Percentiles rank a stretch among this genome's conserved stretches.
Conservation (phyloP, 352 stramenopile species). For the Thalassiosira mediterranea region DNA sequence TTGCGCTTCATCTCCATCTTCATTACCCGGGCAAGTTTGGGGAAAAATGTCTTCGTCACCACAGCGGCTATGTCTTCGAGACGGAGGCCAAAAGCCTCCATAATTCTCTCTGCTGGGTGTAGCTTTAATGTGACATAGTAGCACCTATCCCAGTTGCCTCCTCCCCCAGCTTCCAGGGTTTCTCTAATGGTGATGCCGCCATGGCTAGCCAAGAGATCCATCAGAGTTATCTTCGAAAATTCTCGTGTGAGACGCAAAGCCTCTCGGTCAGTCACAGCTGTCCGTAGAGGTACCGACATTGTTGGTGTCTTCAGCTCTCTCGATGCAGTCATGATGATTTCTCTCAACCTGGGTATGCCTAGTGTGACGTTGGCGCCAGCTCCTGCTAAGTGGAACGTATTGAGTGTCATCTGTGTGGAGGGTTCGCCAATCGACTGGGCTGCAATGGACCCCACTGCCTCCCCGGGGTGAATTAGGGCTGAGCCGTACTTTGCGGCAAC, state of each 20-base stretch:
- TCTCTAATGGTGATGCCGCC: conserved; percentile 92
- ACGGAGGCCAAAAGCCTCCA: conserved; percentile 92
- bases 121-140: conserved; percentile 96
- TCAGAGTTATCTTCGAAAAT: conserved; percentile 92
- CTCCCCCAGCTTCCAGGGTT: conserved; percentile 79
- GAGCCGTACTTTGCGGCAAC: conserved; percentile 98
- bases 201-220: conserved; percentile 91
- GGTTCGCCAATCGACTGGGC: conserved; percentile 99
- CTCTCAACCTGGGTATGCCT: conserved; percentile 98
- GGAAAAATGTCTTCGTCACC: conserved; percentile 89
- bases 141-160: conserved; percentile 92
- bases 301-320: conserved; percentile 97
- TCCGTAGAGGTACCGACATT: conserved; percentile 96
- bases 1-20: conserved; percentile 90
- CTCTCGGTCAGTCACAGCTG: conserved; percentile 72
- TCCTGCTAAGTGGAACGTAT: conserved; percentile 99
- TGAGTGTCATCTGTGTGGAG: conserved; percentile 99
- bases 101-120: conserved; percentile 93
- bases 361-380: conserved; percentile 99
- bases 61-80: conserved; percentile 91
- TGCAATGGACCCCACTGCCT: conserved; percentile 97
- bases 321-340: conserved; percentile 99
- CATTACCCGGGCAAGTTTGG: conserved; percentile 93
- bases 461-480: conserved; percentile 94
- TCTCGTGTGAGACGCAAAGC: conserved; percentile 83